Evolutionary conservation across 169 alveolate species (phyloP).

Genomic region (Plasmodium cynomolgi): DNA sequence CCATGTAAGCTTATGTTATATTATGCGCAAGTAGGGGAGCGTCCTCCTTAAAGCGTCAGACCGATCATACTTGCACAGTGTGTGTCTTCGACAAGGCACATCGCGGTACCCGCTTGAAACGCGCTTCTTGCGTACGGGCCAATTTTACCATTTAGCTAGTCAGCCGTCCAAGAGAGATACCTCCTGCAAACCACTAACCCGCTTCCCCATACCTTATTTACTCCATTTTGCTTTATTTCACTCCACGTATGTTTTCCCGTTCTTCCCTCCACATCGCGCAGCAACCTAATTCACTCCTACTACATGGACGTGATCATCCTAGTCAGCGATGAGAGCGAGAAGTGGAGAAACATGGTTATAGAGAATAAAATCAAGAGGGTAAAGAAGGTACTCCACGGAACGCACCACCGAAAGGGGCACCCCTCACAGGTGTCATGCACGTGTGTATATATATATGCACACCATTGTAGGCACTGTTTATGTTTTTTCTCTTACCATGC

Average conservation of each 20-base stretch:
- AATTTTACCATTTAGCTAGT: neutral
- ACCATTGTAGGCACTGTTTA: neutral
- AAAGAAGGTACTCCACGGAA: conserved; percentile 35
- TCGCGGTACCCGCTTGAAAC: neutral
- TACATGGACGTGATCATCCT: conserved; percentile 44
- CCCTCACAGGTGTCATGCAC: neutral
- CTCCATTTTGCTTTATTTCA: neutral
- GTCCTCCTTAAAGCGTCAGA: neutral
- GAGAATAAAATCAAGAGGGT: conserved; percentile 54
- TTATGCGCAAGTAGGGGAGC: neutral
- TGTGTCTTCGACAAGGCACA: neutral
- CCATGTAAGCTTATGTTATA: conserved; percentile 54
- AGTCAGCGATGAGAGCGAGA: conserved; percentile 50
- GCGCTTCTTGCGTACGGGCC: neutral
- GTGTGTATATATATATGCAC: neutral
- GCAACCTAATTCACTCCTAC: conserved; percentile 54
- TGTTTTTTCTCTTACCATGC: neutral
- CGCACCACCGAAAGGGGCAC: neutral
- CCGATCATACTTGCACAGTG: neutral
- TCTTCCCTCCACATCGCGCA: neutral
- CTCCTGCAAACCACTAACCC: neutral
- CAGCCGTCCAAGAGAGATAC: neutral
- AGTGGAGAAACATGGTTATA: conserved; percentile 55
- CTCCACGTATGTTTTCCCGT: neutral
- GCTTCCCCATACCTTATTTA: neutral